Conservation (phyloP, 2,329 filamentous ascomycete genomes). For the Drechmeria coniospora region DNA sequence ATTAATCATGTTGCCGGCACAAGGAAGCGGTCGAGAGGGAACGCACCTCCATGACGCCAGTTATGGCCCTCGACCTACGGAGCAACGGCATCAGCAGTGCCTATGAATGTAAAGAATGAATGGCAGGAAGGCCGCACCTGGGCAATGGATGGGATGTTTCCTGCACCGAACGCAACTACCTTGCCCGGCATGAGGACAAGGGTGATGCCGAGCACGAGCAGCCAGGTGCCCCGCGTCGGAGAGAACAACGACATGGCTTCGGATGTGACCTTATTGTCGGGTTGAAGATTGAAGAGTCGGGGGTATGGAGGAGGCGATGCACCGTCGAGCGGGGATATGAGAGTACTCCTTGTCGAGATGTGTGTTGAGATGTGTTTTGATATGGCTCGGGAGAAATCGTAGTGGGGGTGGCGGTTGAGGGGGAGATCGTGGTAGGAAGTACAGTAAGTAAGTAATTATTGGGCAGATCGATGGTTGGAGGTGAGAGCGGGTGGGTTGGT, state of each 20-base stretch:
- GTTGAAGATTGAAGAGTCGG: too few relatives aligned
- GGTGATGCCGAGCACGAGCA: constrained; percentile 37
- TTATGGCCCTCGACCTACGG: constrained; percentile 50
- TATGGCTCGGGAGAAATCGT: too few relatives aligned
- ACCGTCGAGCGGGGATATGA: too few relatives aligned
- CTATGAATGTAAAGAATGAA: neutral
- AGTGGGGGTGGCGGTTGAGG: too few relatives aligned
- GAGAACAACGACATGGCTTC: constrained; percentile 29
- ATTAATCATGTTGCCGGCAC: neutral
- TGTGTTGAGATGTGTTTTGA: too few relatives aligned
- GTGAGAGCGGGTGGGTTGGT: too few relatives aligned
- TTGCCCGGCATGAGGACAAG: constrained; percentile 41
- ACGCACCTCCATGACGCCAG: constrained; percentile 50
- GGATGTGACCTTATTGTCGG: too few relatives aligned
- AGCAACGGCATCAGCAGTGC: constrained; percentile 4
- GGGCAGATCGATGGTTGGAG: too few relatives aligned
- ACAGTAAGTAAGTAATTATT: too few relatives aligned
- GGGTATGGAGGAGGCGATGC: too few relatives aligned
- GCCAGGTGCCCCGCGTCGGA: constrained; percentile 30
- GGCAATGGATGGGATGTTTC: constrained; percentile 53
- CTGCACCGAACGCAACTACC: constrained; percentile 49
- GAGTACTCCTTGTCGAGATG: too few relatives aligned
- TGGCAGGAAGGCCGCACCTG: constrained; percentile 17
- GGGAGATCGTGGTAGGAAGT: too few relatives aligned
- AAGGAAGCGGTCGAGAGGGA: neutral